Percentiles rank a stretch among this genome's conserved stretches.
Evolutionary conservation across 768 basidiomycete genomes (phyloP).

Genomic region (Tephrocybe sp.): DNA sequence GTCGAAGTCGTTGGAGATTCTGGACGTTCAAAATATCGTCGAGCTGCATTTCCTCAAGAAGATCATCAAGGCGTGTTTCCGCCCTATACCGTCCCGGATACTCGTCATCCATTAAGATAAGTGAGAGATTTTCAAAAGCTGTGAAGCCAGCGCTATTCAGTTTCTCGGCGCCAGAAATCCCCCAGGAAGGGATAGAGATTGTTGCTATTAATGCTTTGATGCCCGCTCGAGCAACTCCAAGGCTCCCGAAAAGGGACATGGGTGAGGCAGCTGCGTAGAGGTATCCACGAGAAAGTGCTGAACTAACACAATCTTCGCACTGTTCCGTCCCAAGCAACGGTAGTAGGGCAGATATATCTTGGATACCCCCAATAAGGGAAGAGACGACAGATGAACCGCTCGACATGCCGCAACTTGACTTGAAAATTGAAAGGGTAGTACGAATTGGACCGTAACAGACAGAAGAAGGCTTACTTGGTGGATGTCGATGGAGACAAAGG

Average conservation of each 20-base stretch:
- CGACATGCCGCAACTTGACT: no score
- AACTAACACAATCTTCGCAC: constrained; percentile 20
- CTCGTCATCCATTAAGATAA: constrained; percentile 14
- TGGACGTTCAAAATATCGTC: background rate
- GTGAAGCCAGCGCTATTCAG: constrained; percentile 12
- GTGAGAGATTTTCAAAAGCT: constrained; percentile 8
- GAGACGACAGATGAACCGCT: no score
- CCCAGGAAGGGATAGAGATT: constrained; percentile 4
- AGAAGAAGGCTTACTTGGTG: no score
- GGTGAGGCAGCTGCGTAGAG: constrained; percentile 22
- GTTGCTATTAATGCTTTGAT: constrained; percentile 14
- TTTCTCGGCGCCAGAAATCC: constrained; percentile 8
- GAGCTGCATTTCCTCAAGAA: constrained; percentile 9
- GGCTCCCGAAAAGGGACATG: constrained; percentile 22
- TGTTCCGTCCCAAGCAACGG: constrained; percentile 23
- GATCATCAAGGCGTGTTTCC: constrained; percentile 4
- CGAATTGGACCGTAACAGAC: no score
- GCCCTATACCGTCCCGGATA: constrained; percentile 3
- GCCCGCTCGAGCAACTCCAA: constrained; percentile 19
- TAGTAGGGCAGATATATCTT: constrained; percentile 22
- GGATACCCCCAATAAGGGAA: constrained; percentile 14
- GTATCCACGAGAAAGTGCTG: constrained; percentile 16
- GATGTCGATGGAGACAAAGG: no score
- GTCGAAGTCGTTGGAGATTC: background rate
- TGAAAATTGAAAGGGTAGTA: no score